Conservation (phyloP, 495 filamentous ascomycete genomes). For the Filosporella fistucella region DNA sequence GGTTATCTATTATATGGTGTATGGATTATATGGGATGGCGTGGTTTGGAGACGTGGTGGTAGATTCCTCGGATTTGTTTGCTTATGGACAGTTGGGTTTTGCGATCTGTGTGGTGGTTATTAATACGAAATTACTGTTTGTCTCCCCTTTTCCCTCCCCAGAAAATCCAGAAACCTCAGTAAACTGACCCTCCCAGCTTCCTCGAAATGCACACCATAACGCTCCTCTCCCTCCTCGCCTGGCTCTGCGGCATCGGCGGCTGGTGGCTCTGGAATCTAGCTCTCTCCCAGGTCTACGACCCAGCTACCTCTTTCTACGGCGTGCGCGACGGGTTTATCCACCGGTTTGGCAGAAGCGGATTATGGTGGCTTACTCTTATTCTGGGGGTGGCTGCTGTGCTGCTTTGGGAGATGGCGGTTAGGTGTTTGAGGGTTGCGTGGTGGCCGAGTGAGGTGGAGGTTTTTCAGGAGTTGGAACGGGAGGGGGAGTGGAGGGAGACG, state of each 20-base stretch:
- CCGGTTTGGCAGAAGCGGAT: conserved; percentile 62
- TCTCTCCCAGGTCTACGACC: conserved; percentile 57
- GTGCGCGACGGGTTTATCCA: conserved; percentile 63
- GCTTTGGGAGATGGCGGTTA: conserved; percentile 64
- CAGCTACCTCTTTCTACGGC: conserved; percentile 50
- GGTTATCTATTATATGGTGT: conserved; percentile 72
- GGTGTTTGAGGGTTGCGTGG: conserved; percentile 50
- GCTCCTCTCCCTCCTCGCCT: conserved; percentile 55
- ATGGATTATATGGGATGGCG: conserved; percentile 59
- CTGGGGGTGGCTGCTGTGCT: conserved; percentile 56
- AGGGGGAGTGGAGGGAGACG: conserved; percentile 20
- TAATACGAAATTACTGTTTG: conserved; percentile 71
- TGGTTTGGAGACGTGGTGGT: conserved; percentile 60
- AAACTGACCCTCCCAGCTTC: conserved; percentile 30
- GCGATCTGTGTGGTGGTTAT: conserved; percentile 72
- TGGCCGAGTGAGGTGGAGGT: conserved; percentile 72
- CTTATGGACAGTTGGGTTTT: conserved; percentile 74
- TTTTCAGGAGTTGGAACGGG: conserved; percentile 72
- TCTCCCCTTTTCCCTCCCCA: background rate
- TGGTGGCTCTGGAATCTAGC: conserved; percentile 90
- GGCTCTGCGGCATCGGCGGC: conserved; percentile 59
- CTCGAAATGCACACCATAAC: conserved; percentile 84
- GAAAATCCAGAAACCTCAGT: background rate
- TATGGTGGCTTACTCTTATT: conserved; percentile 78
- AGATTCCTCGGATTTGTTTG: conserved; percentile 73